Evolutionary conservation across 2,329 filamentous ascomycete species (phyloP), one percentile per base, ranked within the genome.

Genomic region (Pestalotiopsis fici): DNA sequence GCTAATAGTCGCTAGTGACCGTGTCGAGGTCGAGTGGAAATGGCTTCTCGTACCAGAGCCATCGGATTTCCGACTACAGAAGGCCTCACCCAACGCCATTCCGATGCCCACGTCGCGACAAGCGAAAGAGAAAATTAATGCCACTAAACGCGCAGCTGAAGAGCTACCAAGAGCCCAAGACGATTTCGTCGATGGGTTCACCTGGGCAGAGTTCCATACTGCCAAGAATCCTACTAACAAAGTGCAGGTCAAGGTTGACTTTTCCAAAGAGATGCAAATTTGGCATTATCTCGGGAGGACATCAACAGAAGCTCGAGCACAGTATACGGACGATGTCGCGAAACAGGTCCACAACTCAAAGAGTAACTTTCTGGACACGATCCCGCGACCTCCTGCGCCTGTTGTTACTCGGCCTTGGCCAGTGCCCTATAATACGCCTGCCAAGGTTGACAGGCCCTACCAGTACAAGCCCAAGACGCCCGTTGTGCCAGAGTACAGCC

Each of bases 241-340:
- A 69, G 83, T 82, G 65, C 89, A 93, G 77, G 86, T 85, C 75
- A 92, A 90, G 79, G 83, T 97, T 67, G 89, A 97, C 74, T 79
- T 97, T 9, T 80, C 80, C 69, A 93, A 92, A 76, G 85, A 90
- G 18, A 88, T 95, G 69, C 91, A 93, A 76, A 79, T 97, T 21
- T 98, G 95, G 93, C 88, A 94, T 81, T 98, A 98, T 78, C 86
- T 99, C 68, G 93, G 93, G 37, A 89, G 89, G 77, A 88, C 87
- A 23, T 98, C 95, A 25, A 98, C 95, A 6, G 95, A 98, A 75
- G 92, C 94, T 65, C 94, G 91, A 78, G 91, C 94, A 28, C 94
- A 97, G 77, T 99, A 96, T 80, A 97, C 95, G 4, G 93, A 96
- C 74, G 90, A 97, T 79, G 88, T 87, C 56, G 70, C 75, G 9